Percentiles rank a stretch among this genome's conserved stretches.
Evolutionary conservation across 257 asterid species (phyloP).

Genomic region (Henckelia pumila): DNA sequence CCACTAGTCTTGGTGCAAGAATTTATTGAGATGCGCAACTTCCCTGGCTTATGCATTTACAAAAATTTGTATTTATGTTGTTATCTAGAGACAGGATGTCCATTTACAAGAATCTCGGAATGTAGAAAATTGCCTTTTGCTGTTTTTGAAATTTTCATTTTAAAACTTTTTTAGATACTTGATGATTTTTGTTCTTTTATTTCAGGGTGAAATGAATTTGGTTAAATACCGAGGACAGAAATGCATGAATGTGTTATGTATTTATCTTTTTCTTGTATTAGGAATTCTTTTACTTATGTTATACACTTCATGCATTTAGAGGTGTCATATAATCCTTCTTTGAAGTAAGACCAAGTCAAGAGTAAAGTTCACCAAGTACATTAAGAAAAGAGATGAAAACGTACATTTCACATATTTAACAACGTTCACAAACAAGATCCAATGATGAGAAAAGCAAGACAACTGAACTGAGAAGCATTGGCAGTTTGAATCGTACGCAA

Average conservation of each 20-base stretch:
- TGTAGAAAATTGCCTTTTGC: background rate
- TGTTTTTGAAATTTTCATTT: no score
- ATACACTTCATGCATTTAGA: background rate
- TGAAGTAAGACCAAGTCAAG: no score
- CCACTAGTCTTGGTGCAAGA: no score
- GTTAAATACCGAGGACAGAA: background rate
- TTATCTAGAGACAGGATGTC: background rate
- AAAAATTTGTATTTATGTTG: no score
- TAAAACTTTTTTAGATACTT: background rate
- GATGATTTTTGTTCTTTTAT: background rate
- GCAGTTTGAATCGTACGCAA: no score
- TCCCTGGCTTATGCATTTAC: background rate
- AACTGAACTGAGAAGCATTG: slow-evolving; percentile 2
- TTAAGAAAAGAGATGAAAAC: background rate
- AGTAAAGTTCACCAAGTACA: no score
- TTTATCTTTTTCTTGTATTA: background rate
- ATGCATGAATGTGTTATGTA: background rate
- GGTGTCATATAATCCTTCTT: background rate
- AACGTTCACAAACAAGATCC: background rate
- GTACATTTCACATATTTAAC: background rate
- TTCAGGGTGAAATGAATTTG: background rate
- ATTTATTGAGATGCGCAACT: background rate
- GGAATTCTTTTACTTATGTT: background rate
- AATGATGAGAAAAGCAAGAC: background rate
- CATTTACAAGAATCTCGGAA: background rate